Evolutionary conservation across 345 rosid genomes (phyloP).

Genomic region (Carallia pectinifolia): DNA sequence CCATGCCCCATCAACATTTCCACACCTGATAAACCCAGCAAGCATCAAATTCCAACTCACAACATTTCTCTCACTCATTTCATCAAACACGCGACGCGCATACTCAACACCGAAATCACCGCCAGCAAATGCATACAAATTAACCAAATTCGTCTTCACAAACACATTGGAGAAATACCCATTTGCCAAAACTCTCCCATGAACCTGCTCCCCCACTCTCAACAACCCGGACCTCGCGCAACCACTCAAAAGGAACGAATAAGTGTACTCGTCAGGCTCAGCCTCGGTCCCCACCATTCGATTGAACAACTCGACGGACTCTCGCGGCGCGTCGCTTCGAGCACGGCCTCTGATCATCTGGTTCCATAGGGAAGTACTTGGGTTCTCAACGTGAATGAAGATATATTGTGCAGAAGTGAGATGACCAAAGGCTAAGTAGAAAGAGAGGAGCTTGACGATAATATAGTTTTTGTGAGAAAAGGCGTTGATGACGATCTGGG

Average conservation of each 20-base stretch:
- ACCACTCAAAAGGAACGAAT: conserved; percentile 44
- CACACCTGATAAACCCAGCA: conserved; percentile 29
- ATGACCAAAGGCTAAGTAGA: conserved; percentile 28
- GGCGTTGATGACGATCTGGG: conserved; percentile 32
- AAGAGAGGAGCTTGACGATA: conserved; percentile 33
- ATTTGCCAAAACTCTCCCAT: conserved; percentile 36
- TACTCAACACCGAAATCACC: conserved; percentile 7
- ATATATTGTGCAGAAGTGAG: conserved; percentile 16
- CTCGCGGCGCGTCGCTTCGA: conserved; percentile 23
- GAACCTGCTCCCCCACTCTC: conserved; percentile 47
- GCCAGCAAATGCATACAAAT: conserved; percentile 30
- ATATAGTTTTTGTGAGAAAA: conserved; percentile 35
- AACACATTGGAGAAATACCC: conserved; percentile 42
- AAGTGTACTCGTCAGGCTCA: conserved; percentile 46
- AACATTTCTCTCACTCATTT: conserved; percentile 35
- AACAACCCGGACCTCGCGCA: conserved; percentile 34
- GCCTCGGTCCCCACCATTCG: conserved; percentile 34
- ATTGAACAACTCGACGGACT: conserved; percentile 32
- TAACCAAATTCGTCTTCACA: conserved; percentile 45
- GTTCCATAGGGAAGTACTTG: conserved; percentile 50
- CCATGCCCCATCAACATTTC: conserved; percentile 29
- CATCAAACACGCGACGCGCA: conserved; percentile 41
- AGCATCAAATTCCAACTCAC: conserved; percentile 45
- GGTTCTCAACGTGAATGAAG: conserved; percentile 24
- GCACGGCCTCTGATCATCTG: conserved; percentile 47